Evolutionary conservation across 2,329 filamentous ascomycete genomes (phyloP).

Genomic region (Bipolaris victoriae): DNA sequence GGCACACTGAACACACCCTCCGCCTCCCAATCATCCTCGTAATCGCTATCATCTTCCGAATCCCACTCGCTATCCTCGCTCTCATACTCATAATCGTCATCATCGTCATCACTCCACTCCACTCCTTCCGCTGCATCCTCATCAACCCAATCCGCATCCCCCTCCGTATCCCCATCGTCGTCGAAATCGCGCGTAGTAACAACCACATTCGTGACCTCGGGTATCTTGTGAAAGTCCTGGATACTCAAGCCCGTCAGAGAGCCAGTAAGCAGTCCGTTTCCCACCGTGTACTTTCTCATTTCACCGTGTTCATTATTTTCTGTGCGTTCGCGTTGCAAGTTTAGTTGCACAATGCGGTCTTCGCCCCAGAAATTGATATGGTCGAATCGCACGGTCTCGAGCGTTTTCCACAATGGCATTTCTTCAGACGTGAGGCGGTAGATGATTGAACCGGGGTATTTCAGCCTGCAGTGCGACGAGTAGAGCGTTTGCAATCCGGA

Average conservation of each 20-base stretch:
- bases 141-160: conserved; percentile 6
- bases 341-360: conserved; percentile 5
- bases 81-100: conserved; percentile 15
- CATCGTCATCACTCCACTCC: conserved; percentile 10
- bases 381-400: neutral
- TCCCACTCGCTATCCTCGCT: conserved; percentile 16
- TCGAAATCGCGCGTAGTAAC: conserved; percentile 6
- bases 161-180: conserved; percentile 8
- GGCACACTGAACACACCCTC: conserved; percentile 12
- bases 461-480: neutral
- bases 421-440: neutral
- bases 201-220: neutral
- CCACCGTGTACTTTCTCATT: neutral
- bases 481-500: conserved; percentile 1
- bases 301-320: neutral
- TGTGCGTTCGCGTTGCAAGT: neutral
- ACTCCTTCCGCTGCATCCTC: neutral
- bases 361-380: conserved; percentile 7
- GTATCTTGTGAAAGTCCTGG: neutral
- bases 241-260: neutral
- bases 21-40: conserved; percentile 18
- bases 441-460: neutral
- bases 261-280: conserved; percentile 1
- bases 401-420: conserved; percentile 7
- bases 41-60: conserved; percentile 16